These are phyloP conservation scores for Podila clonocystis DNA, from an alignment of 192 early-diverging fungal genomes.

Conservation along the genomic window DNA sequence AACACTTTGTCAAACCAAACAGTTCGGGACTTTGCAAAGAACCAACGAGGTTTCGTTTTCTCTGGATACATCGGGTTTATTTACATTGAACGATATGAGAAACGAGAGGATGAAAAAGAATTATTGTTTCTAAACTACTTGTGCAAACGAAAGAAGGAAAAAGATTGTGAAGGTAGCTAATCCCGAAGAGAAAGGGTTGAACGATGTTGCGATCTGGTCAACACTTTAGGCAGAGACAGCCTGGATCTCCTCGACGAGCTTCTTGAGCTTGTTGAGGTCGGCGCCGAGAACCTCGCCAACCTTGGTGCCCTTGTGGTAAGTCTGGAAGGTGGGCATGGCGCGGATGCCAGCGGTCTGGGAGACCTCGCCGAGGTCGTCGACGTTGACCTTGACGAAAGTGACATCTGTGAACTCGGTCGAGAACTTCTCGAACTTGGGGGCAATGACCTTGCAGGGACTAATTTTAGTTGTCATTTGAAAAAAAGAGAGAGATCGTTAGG, in stretches of 20 bases:
- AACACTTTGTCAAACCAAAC: too few species aligned
- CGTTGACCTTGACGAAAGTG: constrained; percentile 85
- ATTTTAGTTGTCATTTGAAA: neutral
- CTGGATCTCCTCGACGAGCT: constrained; percentile 48
- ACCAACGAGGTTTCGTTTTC: too few species aligned
- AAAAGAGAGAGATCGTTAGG: neutral
- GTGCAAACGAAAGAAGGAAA: too few species aligned
- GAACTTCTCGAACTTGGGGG: constrained; percentile 71
- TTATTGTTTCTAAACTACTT: neutral
- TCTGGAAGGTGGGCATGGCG: constrained; percentile 87
- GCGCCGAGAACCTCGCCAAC: constrained; percentile 77
- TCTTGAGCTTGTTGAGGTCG: constrained; percentile 57
- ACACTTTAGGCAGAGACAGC: neutral
- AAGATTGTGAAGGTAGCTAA: too few species aligned
- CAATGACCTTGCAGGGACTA: constrained; percentile 82
- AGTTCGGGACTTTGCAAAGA: too few species aligned
- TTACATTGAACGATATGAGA: neutral
- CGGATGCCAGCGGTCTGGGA: constrained; percentile 48
- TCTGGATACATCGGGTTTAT: constrained; percentile 1
- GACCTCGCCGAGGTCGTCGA: constrained; percentile 70
- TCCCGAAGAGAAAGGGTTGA: neutral
- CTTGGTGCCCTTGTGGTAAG: constrained; percentile 68
- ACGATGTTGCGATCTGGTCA: neutral
- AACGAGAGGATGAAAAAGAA: neutral
- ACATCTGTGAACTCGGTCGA: constrained; percentile 59